Conservation (phyloP, 106 monocot species). For the Allium cepa region DNA sequence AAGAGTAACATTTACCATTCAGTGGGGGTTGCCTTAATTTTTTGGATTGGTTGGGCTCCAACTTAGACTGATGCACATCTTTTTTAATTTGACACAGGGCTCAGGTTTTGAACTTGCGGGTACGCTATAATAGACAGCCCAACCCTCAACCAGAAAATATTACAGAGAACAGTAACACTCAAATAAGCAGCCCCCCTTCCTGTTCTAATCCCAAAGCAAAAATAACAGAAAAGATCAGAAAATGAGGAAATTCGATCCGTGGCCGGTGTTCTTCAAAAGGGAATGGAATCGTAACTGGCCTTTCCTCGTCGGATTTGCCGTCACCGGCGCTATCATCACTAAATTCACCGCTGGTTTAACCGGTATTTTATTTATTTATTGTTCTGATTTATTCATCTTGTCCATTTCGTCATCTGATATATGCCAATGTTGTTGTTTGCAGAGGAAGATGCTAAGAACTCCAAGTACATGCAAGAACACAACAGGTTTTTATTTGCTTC, state of each 20-base stretch:
- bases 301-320: slow-evolving; percentile 82
- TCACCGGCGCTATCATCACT: slow-evolving; percentile 76
- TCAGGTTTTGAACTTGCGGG: too few relatives aligned
- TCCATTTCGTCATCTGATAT: background rate
- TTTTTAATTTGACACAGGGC: too few relatives aligned
- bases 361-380: slow-evolving; percentile 17
- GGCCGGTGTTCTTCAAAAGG: slow-evolving; percentile 91
- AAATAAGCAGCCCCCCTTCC: too few relatives aligned
- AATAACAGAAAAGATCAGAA: background rate
- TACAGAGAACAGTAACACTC: too few relatives aligned
- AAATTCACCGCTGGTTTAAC: slow-evolving; percentile 63
- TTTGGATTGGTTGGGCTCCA: too few relatives aligned
- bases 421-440: slow-evolving; percentile 2
- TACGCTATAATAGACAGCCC: too few relatives aligned
- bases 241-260: slow-evolving; percentile 85
- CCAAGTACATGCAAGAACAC: slow-evolving; percentile 66
- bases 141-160: too few relatives aligned
- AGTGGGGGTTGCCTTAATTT: too few relatives aligned
- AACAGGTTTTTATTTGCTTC: slow-evolving; percentile 19
- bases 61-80: too few relatives aligned
- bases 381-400: too few relatives aligned
- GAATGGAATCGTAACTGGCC: slow-evolving; percentile 82
- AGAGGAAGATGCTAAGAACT: slow-evolving; percentile 90
- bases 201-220: background rate
- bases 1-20: too few relatives aligned